A percentile compares a stretch with the other conserved stretches of the same genome.
phyloP scores from a whole-genome alignment of 73 alveolate species.

The Paramecium biaurelia region DNA sequence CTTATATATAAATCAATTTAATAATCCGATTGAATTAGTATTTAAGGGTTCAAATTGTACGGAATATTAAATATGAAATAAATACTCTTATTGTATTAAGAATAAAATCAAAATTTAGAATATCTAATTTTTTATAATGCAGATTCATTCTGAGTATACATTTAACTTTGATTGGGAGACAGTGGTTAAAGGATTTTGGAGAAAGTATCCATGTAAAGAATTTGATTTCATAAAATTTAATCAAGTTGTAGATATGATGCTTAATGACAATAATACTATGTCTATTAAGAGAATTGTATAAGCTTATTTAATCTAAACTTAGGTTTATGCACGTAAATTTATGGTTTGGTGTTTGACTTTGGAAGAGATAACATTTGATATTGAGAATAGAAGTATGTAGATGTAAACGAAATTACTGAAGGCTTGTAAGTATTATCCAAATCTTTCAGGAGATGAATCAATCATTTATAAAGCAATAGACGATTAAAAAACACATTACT shows the following conservation, averaged over 20 bases:
- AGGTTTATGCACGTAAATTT: constrained; percentile 16
- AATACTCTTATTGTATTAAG: not conserved
- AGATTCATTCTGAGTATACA: constrained; percentile 32
- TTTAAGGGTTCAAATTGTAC: not conserved
- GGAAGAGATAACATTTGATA: constrained; percentile 33
- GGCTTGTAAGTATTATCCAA: not conserved
- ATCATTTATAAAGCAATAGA: constrained; percentile 8
- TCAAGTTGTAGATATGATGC: constrained; percentile 40
- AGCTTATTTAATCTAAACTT: not conserved
- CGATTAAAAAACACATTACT: constrained; percentile 17
- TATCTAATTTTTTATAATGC: constrained; percentile 9
- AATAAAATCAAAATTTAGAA: not conserved
- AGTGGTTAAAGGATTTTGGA: constrained; percentile 40
- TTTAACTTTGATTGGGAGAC: constrained; percentile 45
- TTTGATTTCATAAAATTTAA: constrained; percentile 39
- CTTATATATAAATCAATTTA: not conserved
- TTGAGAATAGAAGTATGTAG: constrained; percentile 7
- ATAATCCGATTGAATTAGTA: not conserved
- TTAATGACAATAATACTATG: constrained; percentile 12
- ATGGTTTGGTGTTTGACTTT: constrained; percentile 21
- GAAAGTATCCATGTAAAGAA: constrained; percentile 39
- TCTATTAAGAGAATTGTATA: constrained; percentile 38
- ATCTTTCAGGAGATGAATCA: not conserved
- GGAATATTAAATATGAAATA: not conserved
- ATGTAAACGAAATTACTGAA: constrained; percentile 13